Conservation (phyloP, 257 asterid genomes). For the Oldenlandia corymbosa region DNA sequence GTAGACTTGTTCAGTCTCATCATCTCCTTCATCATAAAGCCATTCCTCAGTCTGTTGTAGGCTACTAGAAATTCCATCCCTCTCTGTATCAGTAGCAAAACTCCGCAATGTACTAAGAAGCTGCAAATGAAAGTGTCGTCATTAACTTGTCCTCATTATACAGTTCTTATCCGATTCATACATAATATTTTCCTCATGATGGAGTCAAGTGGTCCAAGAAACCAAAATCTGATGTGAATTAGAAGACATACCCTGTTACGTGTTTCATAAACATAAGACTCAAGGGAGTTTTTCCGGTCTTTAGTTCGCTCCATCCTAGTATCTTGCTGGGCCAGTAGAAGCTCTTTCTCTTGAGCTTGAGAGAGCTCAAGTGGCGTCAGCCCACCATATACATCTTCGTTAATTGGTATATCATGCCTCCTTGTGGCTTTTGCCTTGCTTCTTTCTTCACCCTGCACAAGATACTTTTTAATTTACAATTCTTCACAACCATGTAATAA, state of each 20-base stretch:
- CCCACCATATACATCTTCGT: conserved; percentile 56
- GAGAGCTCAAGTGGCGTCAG: conserved; percentile 56
- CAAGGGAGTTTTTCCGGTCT: conserved; percentile 89
- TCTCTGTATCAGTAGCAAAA: conserved; percentile 71
- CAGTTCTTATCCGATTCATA: not conserved
- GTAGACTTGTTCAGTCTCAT: conserved; percentile 79
- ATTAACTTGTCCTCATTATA: not conserved
- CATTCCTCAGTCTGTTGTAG: conserved; percentile 87
- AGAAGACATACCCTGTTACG: conserved; percentile 68
- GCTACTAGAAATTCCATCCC: conserved; percentile 55
- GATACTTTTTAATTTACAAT: not conserved
- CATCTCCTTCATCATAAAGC: conserved; percentile 96
- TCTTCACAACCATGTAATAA: not conserved
- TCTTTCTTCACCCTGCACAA: conserved; percentile 54
- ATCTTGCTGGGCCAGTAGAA: conserved; percentile 72
- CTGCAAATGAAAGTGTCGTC: conserved; percentile 33
- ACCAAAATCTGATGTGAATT: not conserved
- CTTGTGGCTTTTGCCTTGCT: conserved; percentile 54
- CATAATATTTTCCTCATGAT: not conserved
- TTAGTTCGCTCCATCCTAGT: conserved; percentile 81
- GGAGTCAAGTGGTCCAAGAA: not conserved
- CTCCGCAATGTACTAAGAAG: conserved; percentile 68
- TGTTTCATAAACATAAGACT: conserved; percentile 88
- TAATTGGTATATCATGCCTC: conserved; percentile 58
- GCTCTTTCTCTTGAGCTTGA: conserved; percentile 66